A percentile compares a stretch with the other conserved stretches of the same genome.
Conservation (phyloP, 352 stramenopile species). For the Phytophthora megakarya region DNA sequence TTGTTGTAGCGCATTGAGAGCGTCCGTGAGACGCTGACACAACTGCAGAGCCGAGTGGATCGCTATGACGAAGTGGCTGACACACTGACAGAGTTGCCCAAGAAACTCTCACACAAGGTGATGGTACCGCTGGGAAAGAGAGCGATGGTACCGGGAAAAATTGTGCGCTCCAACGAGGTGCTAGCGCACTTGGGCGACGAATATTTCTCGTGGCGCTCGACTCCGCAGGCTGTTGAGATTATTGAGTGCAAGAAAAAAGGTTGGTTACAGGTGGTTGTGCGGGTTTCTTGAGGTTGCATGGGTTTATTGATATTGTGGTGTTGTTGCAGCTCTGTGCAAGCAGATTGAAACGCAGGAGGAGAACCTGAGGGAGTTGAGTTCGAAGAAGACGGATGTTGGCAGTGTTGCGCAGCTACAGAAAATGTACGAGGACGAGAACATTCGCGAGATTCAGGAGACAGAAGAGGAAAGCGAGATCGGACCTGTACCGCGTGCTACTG, state of each 20-base stretch:
- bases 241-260: constrained; percentile 83
- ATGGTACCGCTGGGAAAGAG: constrained; percentile 88
- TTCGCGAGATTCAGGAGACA: constrained; percentile 85
- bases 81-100: constrained; percentile 69
- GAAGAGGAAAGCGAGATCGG: constrained; percentile 73
- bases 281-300: background rate
- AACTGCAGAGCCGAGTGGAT: constrained; percentile 61
- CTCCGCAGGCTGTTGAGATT: constrained; percentile 56
- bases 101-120: constrained; percentile 77
- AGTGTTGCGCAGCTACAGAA: constrained; percentile 77
- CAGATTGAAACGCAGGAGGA: constrained; percentile 65
- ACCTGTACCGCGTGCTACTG: constrained; percentile 46
- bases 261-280: constrained; percentile 15
- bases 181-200: constrained; percentile 81
- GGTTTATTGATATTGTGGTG: background rate
- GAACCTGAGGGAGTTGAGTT: constrained; percentile 43
- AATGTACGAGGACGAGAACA: constrained; percentile 86
- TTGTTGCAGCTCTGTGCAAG: constrained; percentile 44
- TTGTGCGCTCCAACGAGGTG: constrained; percentile 86
- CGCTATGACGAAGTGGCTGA: constrained; percentile 57
- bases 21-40: constrained; percentile 50
- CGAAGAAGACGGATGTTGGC: constrained; percentile 73
- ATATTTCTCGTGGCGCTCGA: constrained; percentile 82
- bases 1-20: constrained; percentile 56
- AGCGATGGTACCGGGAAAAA: constrained; percentile 82